These are phyloP conservation scores for Jimgerdemannia lactiflua DNA, from an alignment of 192 early-diverging fungal species.

Conservation along the genomic window DNA sequence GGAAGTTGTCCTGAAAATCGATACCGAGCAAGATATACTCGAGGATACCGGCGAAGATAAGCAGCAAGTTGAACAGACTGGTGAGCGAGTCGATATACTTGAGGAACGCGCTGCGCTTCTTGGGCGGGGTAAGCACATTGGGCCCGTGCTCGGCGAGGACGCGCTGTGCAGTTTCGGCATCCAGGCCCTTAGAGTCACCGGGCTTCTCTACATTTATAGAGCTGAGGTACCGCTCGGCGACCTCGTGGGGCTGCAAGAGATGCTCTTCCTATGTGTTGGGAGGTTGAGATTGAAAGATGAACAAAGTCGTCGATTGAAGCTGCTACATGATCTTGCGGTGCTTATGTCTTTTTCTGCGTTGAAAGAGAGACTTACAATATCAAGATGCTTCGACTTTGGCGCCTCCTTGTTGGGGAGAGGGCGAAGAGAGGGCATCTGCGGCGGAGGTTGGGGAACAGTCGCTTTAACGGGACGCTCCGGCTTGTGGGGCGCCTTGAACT, in stretches of 20 bases:
- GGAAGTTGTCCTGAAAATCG: constrained; percentile 70
- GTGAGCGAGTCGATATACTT: constrained; percentile 74
- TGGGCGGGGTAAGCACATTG: constrained; percentile 87
- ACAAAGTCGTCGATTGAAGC: constrained; percentile 1
- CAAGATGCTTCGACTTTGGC: constrained; percentile 28
- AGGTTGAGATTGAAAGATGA: constrained; percentile 14
- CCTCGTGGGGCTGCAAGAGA: constrained; percentile 37
- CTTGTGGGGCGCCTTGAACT: too few relatives aligned
- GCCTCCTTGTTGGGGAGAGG: constrained; percentile 17
- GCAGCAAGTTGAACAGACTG: constrained; percentile 86
- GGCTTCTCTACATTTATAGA: constrained; percentile 59
- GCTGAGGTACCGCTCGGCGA: constrained; percentile 35
- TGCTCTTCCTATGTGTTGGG: constrained; percentile 33
- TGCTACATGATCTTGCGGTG: background rate
- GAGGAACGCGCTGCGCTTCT: constrained; percentile 70
- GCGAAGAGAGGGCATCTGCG: constrained; percentile 20
- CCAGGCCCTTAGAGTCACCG: constrained; percentile 67
- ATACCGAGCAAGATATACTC: constrained; percentile 80
- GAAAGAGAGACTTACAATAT: constrained; percentile 45
- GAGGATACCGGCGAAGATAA: constrained; percentile 79
- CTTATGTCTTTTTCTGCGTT: background rate
- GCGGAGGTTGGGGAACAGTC: constrained; percentile 9
- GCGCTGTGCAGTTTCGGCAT: constrained; percentile 53
- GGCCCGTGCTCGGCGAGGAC: constrained; percentile 73
- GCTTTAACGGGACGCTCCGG: constrained; percentile 17